Evolutionary conservation across 139 green algal genomes (phyloP), one percentile per base, ranked within the genome.

Genomic region (Micractinium sp.): DNA sequence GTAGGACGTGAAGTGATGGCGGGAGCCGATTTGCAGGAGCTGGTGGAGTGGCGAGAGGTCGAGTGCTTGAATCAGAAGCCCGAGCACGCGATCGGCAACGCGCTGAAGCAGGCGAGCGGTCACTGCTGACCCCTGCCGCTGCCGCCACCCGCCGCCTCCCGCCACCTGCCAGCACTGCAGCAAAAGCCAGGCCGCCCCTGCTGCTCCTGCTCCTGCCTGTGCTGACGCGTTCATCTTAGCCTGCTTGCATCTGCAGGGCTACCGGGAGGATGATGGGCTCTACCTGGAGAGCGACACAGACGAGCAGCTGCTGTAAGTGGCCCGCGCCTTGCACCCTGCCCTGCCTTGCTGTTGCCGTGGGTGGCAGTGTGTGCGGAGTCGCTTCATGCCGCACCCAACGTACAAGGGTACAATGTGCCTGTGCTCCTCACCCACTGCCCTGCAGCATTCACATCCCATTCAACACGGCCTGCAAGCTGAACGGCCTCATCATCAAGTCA

Each of bases 21-120:
- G 5, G 77, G 35, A 16, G 12, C 61, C 75, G 96, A 98, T 82
- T 53, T 98, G n/a, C 73, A 97, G 3, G 94, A 98, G 20, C 88
- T 90, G 39, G 95, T 98, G n/a, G 93, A 97, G 35, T 98, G 92
- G 82, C 53, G 15, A 0, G 85, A 63, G 1, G 87, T 99, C 25
- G 94, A 99, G 88, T 97, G 94, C 84, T 82, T 98, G 41, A 99
- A 98, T 67, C 90, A 94, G 61, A 90, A 95, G 23, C 94, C 93
- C 3, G 80, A 78, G 31, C 92, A 97, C 66, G 27, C 83, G 13
- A 83, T 93, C 23, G 82, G 53, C 20, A 96, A 97, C 71, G 96
- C 92, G 20, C 60, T 98, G 20, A 96, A 95, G 85, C 94, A 97
- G 91, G 93, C 88, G 29, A 23, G 69, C 20, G 35, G 63, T 12